Conservation (phyloP, 768 basidiomycete species). For the Psilocybe cyanescens region DNA sequence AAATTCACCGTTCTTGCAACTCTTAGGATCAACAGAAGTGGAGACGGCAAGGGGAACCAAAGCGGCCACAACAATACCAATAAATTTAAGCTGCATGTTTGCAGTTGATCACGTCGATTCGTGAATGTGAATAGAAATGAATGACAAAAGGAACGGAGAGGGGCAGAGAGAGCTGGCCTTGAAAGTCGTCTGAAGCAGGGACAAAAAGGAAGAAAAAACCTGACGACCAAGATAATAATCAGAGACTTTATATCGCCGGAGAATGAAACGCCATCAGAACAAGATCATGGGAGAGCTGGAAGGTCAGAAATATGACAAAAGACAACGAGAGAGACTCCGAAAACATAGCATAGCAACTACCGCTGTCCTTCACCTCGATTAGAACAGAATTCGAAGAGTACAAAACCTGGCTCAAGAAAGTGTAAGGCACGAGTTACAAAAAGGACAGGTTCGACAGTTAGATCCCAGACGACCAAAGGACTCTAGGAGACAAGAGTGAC, state of each 20-base stretch:
- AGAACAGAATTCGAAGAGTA: not conserved
- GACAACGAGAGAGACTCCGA: constrained; percentile 3
- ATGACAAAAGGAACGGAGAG: constrained; percentile 18
- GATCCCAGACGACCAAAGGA: not conserved
- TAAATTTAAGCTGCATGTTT: constrained; percentile 28
- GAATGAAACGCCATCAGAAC: constrained; percentile 19
- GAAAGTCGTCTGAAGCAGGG: constrained; percentile 10
- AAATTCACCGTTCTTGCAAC: constrained; percentile 33
- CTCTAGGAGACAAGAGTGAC: not conserved
- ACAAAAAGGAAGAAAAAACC: constrained; percentile 12
- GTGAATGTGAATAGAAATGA: constrained; percentile 22
- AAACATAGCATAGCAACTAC: not conserved
- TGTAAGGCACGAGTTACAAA: too few relatives aligned
- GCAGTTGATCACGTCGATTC: constrained; percentile 23
- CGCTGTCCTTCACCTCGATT: not conserved
- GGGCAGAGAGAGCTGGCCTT: constrained; percentile 16
- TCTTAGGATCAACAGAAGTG: constrained; percentile 21
- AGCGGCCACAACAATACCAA: constrained; percentile 37
- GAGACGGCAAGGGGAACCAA: constrained; percentile 38
- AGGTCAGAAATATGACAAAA: constrained; percentile 3
- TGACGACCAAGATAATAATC: constrained; percentile 1
- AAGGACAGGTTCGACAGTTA: not conserved
- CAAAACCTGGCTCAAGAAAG: not conserved
- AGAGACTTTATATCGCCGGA: constrained; percentile 14
- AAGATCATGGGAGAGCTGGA: constrained; percentile 16